Percentiles rank a stretch among this genome's conserved stretches.
phyloP scores from a whole-genome alignment of 371 early-diverging fungal genomes.

The Rhizopus arrhizus region DNA sequence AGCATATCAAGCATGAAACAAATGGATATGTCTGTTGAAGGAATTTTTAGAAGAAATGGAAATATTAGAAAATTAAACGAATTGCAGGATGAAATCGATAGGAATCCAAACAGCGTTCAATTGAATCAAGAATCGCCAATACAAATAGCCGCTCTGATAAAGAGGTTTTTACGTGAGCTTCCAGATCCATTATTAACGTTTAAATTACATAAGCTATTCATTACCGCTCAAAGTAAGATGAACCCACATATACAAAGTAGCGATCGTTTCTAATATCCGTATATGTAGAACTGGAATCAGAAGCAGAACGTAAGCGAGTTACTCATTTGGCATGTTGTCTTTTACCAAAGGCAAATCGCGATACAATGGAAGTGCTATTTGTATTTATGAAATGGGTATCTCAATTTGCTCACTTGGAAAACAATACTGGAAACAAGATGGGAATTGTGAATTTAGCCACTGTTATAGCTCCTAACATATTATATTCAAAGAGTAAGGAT shows the following conservation, averaged over 20 bases:
- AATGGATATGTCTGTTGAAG: conserved; percentile 89
- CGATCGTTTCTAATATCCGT: too few species aligned
- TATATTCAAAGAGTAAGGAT: conserved; percentile 85
- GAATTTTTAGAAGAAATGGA: conserved; percentile 96
- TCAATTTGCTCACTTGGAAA: conserved; percentile 64
- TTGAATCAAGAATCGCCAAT: conserved; percentile 73
- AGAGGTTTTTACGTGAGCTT: conserved; percentile 91
- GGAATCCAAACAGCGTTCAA: conserved; percentile 71
- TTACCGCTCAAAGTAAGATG: conserved; percentile 72
- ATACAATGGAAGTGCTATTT: conserved; percentile 86
- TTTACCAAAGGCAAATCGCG: conserved; percentile 89
- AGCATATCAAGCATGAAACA: conserved; percentile 74
- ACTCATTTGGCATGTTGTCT: conserved; percentile 83
- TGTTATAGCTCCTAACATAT: conserved; percentile 90
- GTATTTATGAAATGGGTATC: conserved; percentile 86
- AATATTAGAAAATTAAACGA: conserved; percentile 88
- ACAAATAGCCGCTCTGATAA: conserved; percentile 91
- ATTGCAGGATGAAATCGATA: conserved; percentile 77
- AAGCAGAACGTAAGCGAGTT: conserved; percentile 60
- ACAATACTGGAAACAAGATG: conserved; percentile 85
- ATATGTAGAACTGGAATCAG: conserved; percentile 56
- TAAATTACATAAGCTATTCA: conserved; percentile 83
- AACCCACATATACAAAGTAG: neutral
- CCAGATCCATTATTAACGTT: conserved; percentile 94
- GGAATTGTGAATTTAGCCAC: conserved; percentile 86